Evolutionary conservation across 805 yeast species (phyloP), one percentile per base, ranked within the genome.

Genomic region (Metschnikowia continentalis): DNA sequence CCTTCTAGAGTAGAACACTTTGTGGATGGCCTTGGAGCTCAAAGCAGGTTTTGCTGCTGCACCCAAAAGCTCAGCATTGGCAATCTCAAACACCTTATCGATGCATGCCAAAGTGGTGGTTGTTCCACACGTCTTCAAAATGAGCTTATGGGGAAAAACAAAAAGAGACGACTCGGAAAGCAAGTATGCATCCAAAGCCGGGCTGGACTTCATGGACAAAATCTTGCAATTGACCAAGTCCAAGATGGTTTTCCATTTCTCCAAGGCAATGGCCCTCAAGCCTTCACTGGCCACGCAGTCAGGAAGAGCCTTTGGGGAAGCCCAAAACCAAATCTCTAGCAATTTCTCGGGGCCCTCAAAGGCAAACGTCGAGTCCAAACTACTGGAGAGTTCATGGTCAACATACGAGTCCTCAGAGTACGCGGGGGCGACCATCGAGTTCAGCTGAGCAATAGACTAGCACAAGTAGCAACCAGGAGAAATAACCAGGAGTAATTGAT

Each of bases 321-420:
- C 79, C 59, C 84, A 83, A 65, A 90, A 84, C 97, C 97, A 91
- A 52, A 92, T 75, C 66, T 92, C 97, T 39, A 94, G 75, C 51
- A 92, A 75, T 69, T 92, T 94, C 69, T 92, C 98, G 32, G 99
- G 98, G 6, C 99, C 98, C 74, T 92, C 98, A 65, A 92, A 92
- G 2, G 97, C 96, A 63, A 83, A 86, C 13, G 96, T 78, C 17
- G 97, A 90, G 71, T 91, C 97, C 56, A 91, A 74, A 53, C 80
- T 78, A 42, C 83, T 84, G 7, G 96, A 85, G 46, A 88, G 74
- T 54, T 85, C 88, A 67, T 86, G 92, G 68, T 91, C 91, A 60
- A 90, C 82, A 63, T 77, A 83, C 19, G 78, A 64, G 60, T 76
- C 79, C 50, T 72, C 70, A 47, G 52, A 40, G 61, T 67, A 69